Evolutionary conservation across 116 monocot species (phyloP).

Genomic region (Dioscorea cayenensis): DNA sequence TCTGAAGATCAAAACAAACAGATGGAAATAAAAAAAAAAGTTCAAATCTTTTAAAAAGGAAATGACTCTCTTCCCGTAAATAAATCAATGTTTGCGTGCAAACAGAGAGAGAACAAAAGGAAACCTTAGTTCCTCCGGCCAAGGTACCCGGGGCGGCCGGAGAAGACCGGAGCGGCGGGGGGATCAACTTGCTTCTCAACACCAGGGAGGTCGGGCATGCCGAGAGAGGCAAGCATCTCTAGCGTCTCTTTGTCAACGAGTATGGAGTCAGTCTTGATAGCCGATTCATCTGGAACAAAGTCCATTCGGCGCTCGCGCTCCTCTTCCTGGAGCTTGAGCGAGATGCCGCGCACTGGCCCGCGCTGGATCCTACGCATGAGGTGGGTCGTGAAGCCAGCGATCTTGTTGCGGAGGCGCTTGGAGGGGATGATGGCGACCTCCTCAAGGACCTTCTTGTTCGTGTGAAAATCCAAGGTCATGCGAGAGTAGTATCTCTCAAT

Average conservation of each 20-base stretch:
- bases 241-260: slow-evolving; percentile 34
- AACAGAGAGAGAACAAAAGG: neutral
- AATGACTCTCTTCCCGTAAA: neutral
- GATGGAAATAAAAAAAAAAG: too few species aligned
- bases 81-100: neutral
- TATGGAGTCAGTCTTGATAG: slow-evolving; percentile 24
- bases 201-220: slow-evolving; percentile 24
- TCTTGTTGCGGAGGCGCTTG: slow-evolving; percentile 42
- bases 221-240: slow-evolving; percentile 30
- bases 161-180: neutral
- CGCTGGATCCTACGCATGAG: slow-evolving; percentile 36
- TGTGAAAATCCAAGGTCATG: slow-evolving; percentile 40
- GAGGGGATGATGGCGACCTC: slow-evolving; percentile 36
- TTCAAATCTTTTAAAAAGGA: too few species aligned
- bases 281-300: slow-evolving; percentile 34
- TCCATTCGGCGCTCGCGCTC: slow-evolving; percentile 36
- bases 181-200: slow-evolving; percentile 17
- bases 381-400: slow-evolving; percentile 43
- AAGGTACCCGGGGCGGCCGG: neutral
- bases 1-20: too few species aligned
- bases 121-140: neutral
- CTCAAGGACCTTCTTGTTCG: slow-evolving; percentile 37
- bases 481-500: slow-evolving; percentile 36
- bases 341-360: slow-evolving; percentile 31
- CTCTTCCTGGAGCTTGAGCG: slow-evolving; percentile 42